These are phyloP conservation scores for Rhododendron henanense DNA, from an alignment of 148 eudicot species.

Conservation along the genomic window DNA sequence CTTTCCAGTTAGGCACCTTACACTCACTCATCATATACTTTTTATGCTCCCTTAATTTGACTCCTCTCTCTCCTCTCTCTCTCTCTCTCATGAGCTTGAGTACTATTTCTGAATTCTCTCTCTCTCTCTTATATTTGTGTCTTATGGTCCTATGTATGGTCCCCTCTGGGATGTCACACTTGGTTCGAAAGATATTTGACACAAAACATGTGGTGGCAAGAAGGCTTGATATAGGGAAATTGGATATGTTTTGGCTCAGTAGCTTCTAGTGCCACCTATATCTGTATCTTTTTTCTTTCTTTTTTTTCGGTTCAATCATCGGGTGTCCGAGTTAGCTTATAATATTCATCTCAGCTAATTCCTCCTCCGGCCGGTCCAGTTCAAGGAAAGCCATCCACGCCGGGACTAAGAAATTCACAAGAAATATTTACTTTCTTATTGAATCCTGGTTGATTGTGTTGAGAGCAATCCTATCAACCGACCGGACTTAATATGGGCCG, in stretches of 20 bases:
- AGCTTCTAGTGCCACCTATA: not conserved
- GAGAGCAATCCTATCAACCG: not conserved
- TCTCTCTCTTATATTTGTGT: not conserved
- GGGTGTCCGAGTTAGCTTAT: no score
- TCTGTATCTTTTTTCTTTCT: not conserved
- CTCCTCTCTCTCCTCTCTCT: not conserved
- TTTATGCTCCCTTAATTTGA: not conserved
- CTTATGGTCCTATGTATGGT: not conserved
- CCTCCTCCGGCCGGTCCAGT: no score
- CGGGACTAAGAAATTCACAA: no score
- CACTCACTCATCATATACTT: conserved; percentile 30
- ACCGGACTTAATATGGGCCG: not conserved
- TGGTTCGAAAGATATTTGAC: conserved; percentile 16
- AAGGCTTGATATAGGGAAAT: not conserved
- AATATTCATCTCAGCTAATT: not conserved
- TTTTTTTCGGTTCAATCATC: no score
- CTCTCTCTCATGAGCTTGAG: no score
- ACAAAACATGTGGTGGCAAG: conserved; percentile 24
- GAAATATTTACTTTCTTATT: no score
- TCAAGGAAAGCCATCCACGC: not conserved
- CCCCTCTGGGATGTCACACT: conserved; percentile 8
- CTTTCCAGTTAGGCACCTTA: conserved; percentile 42
- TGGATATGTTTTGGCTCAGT: conserved; percentile 19
- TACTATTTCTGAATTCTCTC: not conserved
- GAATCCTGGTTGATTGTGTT: no score